phyloP scores from a whole-genome alignment of 2,329 filamentous ascomycete species.

The Diaporthe sp. region DNA sequence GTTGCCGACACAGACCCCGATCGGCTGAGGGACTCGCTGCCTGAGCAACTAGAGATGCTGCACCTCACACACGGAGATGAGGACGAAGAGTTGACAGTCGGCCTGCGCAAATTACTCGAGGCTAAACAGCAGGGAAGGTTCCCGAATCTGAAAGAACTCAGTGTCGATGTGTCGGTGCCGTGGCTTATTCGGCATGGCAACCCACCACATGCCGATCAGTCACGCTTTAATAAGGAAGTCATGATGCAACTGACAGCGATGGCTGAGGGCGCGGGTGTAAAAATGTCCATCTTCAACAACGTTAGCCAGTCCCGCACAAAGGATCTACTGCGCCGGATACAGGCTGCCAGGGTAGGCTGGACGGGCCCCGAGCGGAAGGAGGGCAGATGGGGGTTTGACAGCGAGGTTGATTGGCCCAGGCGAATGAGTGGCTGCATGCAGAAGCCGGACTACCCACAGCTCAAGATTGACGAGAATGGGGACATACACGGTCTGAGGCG shows the following conservation, averaged over 20 bases:
- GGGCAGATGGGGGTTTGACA: conserved; percentile 14
- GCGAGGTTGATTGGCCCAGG: conserved; percentile 19
- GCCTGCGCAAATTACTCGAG: conserved; percentile 21
- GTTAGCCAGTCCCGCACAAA: conserved; percentile 16
- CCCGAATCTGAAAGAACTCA: conserved; percentile 1
- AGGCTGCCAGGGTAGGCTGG: conserved; percentile 15
- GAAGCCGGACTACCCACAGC: conserved; percentile 25
- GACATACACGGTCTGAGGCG: not conserved
- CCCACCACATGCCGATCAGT: conserved; percentile 17
- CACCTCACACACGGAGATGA: conserved; percentile 30
- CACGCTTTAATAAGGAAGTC: conserved; percentile 10
- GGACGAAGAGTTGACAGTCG: conserved; percentile 26
- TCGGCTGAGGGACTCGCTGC: conserved; percentile 23
- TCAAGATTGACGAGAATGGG: conserved; percentile 22
- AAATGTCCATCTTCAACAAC: conserved; percentile 25
- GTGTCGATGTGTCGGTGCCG: conserved; percentile 9
- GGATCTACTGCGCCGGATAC: not conserved
- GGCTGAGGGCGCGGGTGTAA: not conserved
- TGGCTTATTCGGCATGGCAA: conserved; percentile 12
- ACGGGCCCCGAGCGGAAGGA: conserved; percentile 14
- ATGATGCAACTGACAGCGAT: not conserved
- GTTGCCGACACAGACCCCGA: conserved; percentile 23
- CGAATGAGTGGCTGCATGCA: conserved; percentile 30
- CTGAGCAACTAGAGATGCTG: conserved; percentile 21
- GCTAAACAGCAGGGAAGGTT: conserved; percentile 18